Evolutionary conservation across 176 grass and related monocot genomes (phyloP), one percentile per base, ranked within the genome.

Genomic region (Rhipidocladum racemiflorum): DNA sequence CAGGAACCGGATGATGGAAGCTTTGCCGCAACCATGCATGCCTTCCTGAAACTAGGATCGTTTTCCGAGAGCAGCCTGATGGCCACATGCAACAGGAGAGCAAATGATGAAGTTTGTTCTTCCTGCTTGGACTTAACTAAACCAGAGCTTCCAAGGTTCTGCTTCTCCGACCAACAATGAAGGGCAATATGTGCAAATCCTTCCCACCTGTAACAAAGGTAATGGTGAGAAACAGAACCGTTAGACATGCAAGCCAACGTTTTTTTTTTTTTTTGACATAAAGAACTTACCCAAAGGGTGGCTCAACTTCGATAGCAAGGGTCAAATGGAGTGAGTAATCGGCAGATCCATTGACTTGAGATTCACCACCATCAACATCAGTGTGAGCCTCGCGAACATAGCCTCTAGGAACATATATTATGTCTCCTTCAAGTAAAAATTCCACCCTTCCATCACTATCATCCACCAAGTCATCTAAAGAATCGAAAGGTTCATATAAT

Each of bases 361-460:
- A 68, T 57, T 30, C 73, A 44, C 38, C 63, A 8, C 39, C 59
- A 45, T 75, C 80, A 30, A 83, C 1, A 36, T 77, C 56, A 57
- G 95, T 93, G 75, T 30, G 57, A 88, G 92, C 95, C 70, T 94
- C 92, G 7, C 94, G 95, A 63, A 84, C 79, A 89, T 84, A 91
- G 15, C 92, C 95, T 91, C 95, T 94, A 27, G 95, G 95, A 67
- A 97, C 39, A 79, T 94, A 94, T 76, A 97, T 84, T 42, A 93
- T 81, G 76, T 97, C 92, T 60, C 92, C 95, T 93, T 97, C 84
- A 42, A 82, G 83, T 40, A 94, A 7, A 68, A 91, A 55, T 71
- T 91, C 79, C 80, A 82, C 43, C 23, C 60, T 70, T 87, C 30
- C 76, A 23, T 24, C 18, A 70, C 18, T 60, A 25, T 82, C 82